These are phyloP conservation scores for Solanum chacoense DNA, from an alignment of 305 asterid genomes.

Conservation along the genomic window DNA sequence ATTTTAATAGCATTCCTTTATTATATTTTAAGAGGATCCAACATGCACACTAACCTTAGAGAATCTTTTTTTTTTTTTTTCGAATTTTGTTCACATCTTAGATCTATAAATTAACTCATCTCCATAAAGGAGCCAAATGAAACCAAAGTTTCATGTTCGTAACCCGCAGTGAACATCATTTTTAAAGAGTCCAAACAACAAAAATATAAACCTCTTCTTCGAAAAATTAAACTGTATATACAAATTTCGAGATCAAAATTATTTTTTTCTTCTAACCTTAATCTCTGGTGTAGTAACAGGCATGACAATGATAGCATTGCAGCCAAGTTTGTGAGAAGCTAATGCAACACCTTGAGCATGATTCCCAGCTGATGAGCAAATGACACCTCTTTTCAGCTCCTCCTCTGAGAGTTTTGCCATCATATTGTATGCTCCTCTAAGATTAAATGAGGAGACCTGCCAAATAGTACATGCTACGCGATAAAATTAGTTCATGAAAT, in stretches of 20 bases:
- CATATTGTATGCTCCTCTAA: slow-evolving; percentile 94
- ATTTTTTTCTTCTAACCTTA: slow-evolving; percentile 27
- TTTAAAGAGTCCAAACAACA: too few species aligned
- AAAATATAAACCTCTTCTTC: not conserved
- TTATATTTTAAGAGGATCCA: not conserved
- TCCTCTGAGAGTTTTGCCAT: slow-evolving; percentile 74
- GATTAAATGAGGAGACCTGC: slow-evolving; percentile 86
- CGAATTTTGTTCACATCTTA: not conserved
- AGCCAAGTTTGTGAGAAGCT: slow-evolving; percentile 61
- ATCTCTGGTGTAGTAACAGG: slow-evolving; percentile 83
- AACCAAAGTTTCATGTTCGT: not conserved
- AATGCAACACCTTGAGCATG: slow-evolving; percentile 95
- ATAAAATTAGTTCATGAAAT: not conserved
- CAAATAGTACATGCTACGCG: not conserved
- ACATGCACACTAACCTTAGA: not conserved
- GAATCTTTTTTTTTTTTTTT: too few species aligned
- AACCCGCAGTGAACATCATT: not conserved
- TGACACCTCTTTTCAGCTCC: slow-evolving; percentile 58
- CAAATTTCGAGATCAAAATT: not conserved
- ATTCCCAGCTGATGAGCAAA: slow-evolving; percentile 92
- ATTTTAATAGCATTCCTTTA: not conserved
- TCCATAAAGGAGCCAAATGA: not conserved
- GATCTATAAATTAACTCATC: not conserved
- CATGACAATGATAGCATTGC: slow-evolving; percentile 77
- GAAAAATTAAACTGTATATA: not conserved